These are phyloP conservation scores for Ciborinia camelliae DNA, from an alignment of 2,329 filamentous ascomycete genomes.

Conservation along the genomic window DNA sequence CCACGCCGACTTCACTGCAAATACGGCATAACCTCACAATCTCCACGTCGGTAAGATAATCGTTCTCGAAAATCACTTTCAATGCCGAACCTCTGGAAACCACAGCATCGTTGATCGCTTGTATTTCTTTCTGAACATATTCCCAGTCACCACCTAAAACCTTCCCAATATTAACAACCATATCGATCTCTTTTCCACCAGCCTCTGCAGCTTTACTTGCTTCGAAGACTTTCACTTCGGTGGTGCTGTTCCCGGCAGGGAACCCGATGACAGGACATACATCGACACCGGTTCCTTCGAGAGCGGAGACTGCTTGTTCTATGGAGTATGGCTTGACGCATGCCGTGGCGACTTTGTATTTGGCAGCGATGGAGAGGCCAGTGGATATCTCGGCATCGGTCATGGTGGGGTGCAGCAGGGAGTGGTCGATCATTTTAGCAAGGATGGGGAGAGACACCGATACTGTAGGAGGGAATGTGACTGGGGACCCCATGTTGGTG, in stretches of 20 bases:
- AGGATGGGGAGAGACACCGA: constrained; percentile 46
- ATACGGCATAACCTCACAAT: constrained; percentile 53
- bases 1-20: constrained; percentile 49
- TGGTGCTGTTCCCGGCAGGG: constrained; percentile 56
- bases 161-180: constrained; percentile 60
- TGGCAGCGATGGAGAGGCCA: constrained; percentile 48
- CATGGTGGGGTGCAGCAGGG: constrained; percentile 59
- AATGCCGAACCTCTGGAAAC: constrained; percentile 44
- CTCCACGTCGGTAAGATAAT: constrained; percentile 49
- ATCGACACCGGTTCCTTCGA: constrained; percentile 48
- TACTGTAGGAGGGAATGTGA: constrained; percentile 31
- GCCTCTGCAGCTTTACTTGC: constrained; percentile 46
- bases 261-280: constrained; percentile 60
- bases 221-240: constrained; percentile 52
- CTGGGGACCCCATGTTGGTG: not conserved
- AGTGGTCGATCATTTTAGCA: constrained; percentile 58
- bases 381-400: constrained; percentile 51
- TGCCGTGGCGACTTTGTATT: constrained; percentile 51
- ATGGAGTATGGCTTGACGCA: constrained; percentile 58
- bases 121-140: constrained; percentile 53
- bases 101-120: constrained; percentile 48
- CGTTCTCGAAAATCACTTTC: constrained; percentile 63
- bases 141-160: constrained; percentile 54
- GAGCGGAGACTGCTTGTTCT: constrained; percentile 45
- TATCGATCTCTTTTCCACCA: constrained; percentile 55